Evolutionary conservation across 495 filamentous ascomycete species (phyloP).

Genomic region (Cercophora samala): DNA sequence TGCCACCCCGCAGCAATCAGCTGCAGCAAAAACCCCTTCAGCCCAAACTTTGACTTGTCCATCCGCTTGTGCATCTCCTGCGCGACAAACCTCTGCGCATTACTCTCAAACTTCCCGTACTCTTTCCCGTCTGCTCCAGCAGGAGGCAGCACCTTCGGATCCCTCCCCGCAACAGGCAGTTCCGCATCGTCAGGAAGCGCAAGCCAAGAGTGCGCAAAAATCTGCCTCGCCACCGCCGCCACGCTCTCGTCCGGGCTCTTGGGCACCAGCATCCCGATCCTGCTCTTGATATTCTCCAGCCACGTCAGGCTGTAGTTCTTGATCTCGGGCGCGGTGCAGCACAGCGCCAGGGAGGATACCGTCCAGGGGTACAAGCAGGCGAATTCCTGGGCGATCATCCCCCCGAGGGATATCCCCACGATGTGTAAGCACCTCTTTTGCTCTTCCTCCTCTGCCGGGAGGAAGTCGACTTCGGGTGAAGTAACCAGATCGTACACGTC

Average conservation of each 20-base stretch:
- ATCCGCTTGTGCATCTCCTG: constrained; percentile 66
- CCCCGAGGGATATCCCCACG: constrained; percentile 72
- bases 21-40: constrained; percentile 70
- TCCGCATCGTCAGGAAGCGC: constrained; percentile 54
- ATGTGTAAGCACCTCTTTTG: constrained; percentile 56
- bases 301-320: constrained; percentile 54
- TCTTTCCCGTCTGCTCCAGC: background rate
- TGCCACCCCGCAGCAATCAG: constrained; percentile 78
- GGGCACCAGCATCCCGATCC: constrained; percentile 67
- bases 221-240: constrained; percentile 47
- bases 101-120: constrained; percentile 60
- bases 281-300: constrained; percentile 61
- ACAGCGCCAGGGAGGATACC: constrained; percentile 62
- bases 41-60: constrained; percentile 52
- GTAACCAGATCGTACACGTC: constrained; percentile 68
- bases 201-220: constrained; percentile 64
- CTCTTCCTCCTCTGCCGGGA: constrained; percentile 29
- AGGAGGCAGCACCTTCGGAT: constrained; percentile 23
- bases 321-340: constrained; percentile 69
- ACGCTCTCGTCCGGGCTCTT: constrained; percentile 57
- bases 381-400: constrained; percentile 87
- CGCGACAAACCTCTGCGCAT: constrained; percentile 75
- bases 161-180: constrained; percentile 34
- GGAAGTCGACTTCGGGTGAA: constrained; percentile 59
- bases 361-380: constrained; percentile 59